These are phyloP conservation scores for Rhodotorula kratochvilovae DNA, from an alignment of 768 basidiomycete genomes.

Conservation along the genomic window DNA sequence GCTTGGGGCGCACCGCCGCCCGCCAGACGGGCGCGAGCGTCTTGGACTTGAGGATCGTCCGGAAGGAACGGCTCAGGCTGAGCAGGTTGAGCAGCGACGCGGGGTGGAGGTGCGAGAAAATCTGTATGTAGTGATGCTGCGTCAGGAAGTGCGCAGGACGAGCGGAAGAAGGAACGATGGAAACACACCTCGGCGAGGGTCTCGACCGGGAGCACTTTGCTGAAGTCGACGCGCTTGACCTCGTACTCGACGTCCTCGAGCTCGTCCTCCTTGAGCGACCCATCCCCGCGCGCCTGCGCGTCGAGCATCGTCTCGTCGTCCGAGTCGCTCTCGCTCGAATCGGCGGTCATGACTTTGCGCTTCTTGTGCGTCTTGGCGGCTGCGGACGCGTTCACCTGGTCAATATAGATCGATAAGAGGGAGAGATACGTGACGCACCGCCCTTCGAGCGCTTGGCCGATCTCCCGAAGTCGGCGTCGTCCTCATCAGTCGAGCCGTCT, in stretches of 20 bases:
- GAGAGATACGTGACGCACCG: background rate
- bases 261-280: background rate
- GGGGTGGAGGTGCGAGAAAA: conserved; percentile 5
- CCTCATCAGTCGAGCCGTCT: background rate
- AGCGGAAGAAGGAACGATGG: too few species aligned
- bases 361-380: background rate
- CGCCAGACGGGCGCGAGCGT: background rate
- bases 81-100: background rate
- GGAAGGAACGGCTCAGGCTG: background rate
- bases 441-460: background rate
- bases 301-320: background rate
- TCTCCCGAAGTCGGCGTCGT: background rate
- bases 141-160: too few species aligned
- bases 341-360: background rate
- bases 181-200: background rate
- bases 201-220: background rate
- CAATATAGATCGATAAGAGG: too few species aligned
- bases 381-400: background rate
- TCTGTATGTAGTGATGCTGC: background rate
- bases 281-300: too few species aligned
- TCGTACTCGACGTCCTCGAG: background rate
- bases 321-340: background rate
- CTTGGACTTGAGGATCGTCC: background rate
- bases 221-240: background rate
- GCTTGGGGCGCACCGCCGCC: background rate